Percentiles rank a stretch among this genome's conserved stretches.
Conservation (phyloP, 2,329 filamentous ascomycete species). For the Scytalidium lignicola region DNA sequence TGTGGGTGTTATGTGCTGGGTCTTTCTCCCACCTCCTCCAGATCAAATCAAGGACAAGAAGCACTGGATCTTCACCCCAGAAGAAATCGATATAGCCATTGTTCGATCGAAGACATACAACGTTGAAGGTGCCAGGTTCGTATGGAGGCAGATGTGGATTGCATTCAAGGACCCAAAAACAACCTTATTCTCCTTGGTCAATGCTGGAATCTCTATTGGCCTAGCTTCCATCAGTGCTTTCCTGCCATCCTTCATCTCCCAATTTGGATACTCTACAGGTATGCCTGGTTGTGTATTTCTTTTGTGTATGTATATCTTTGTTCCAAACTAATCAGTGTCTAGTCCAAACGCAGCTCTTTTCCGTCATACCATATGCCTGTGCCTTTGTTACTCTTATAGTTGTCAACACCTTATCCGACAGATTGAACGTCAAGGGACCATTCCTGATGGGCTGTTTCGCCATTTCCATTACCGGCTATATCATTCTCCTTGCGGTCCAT, state of each 20-base stretch:
- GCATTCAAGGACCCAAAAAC: conserved; percentile 3
- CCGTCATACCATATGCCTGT: neutral
- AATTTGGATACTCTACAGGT: neutral
- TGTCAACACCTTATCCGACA: neutral
- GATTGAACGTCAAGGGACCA: neutral
- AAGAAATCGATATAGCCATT: conserved; percentile 2
- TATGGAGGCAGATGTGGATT: neutral
- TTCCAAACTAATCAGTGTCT: neutral
- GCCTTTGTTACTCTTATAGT: neutral
- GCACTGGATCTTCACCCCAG: conserved; percentile 8
- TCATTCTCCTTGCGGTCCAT: neutral
- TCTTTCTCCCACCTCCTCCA: conserved; percentile 6
- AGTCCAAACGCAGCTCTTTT: neutral
- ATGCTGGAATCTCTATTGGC: conserved; percentile 3
- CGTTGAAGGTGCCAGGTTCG: neutral
- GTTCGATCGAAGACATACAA: neutral
- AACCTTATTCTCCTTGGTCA: conserved; percentile 1
- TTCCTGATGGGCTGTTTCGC: neutral
- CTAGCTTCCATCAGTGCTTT: conserved; percentile 2
- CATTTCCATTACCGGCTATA: neutral
- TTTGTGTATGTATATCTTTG: no score
- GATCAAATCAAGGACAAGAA: conserved; percentile 2
- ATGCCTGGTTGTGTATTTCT: neutral
- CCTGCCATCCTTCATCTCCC: neutral
- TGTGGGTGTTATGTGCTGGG: neutral